Base-by-base conservation (phyloP, 108 stramenopile genomes). In the Schizochytrium sp. region DNA sequence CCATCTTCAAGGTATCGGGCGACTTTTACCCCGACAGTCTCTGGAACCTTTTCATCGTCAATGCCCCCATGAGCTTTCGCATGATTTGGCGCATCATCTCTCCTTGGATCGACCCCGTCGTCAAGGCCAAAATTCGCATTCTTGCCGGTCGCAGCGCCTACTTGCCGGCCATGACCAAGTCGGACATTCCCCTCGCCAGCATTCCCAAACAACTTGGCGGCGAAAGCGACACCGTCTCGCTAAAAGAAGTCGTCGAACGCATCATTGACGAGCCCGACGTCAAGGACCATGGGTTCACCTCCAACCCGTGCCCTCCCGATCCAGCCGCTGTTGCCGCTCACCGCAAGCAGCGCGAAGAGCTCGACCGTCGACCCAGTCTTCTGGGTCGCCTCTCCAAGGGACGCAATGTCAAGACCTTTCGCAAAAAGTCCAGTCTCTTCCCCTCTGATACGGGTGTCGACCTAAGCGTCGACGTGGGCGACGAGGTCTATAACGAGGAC, bases 31-130 rank as follows among this genome's bases (percentile, higher is more conserved):
- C 92, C 12, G 92, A 92, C 55, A 72, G 44, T 5, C 25, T 91
- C 19, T 57, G 58, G 83, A 91, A 90, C n/a, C 34, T 91, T 18
- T 89, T 92, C 60, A 43, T 92, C 72, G 87, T 92, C 87, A 92
- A 92, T 72, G 90, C 90, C 5, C 92, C 92, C 21, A 63, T 89
- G 28, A 59, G 72, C 51, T 91, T 91, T 55, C 53, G 90, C 28
- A 58, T 72, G 57, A 87, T 91, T 21, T 92, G 90, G 90, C 44
- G 72, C 19, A 69, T 91, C 21, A 90, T 92, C 71, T 58, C 69
- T 14, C 92, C 92, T n/a, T 89, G 88, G 76, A 47, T 92, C 5
- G 87, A 92, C 76, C 89, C 90, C 23, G 87, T 89, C 41, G 90
- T 88, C 43, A 76, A 59, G 71, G 60, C 57, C n/a, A 92, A 92